phyloP scores from a whole-genome alignment of 2,329 filamentous ascomycete genomes.

The Aspergillus sp. region DNA sequence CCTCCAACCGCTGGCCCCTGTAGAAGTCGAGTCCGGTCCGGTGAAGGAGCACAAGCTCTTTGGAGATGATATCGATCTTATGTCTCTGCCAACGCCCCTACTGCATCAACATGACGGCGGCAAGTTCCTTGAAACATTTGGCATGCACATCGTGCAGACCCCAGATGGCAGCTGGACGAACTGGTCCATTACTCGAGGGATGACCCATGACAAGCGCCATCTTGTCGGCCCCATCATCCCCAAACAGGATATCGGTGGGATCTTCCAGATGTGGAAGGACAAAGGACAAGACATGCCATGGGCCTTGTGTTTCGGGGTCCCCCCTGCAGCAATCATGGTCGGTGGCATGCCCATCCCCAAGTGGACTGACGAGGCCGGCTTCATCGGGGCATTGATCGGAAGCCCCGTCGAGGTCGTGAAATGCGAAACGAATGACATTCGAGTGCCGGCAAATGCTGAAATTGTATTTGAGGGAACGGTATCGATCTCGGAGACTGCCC shows the following conservation, averaged over 20 bases:
- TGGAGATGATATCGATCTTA: conserved; percentile 47
- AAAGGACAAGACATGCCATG: conserved; percentile 48
- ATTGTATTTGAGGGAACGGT: conserved; percentile 53
- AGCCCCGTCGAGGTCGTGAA: conserved; percentile 50
- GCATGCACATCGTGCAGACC: conserved; percentile 46
- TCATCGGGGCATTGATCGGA: conserved; percentile 50
- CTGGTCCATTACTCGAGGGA: conserved; percentile 41
- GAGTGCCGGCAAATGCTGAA: conserved; percentile 52
- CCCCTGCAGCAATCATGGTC: conserved; percentile 52
- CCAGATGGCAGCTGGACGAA: conserved; percentile 50
- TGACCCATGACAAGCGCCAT: conserved; percentile 48
- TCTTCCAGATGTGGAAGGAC: conserved; percentile 49
- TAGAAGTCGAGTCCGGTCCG: too few relatives aligned
- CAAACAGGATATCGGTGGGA: conserved; percentile 49
- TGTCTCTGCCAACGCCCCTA: too few relatives aligned
- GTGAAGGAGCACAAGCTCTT: conserved; percentile 45
- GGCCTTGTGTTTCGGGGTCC: conserved; percentile 51
- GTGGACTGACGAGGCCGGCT: conserved; percentile 50
- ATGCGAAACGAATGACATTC: conserved; percentile 51
- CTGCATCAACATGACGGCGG: conserved; percentile 50
- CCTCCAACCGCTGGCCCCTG: too few relatives aligned
- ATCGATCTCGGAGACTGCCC: conserved; percentile 44
- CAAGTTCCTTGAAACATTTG: conserved; percentile 51
- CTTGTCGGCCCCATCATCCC: conserved; percentile 44
- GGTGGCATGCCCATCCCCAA: conserved; percentile 50